Evolutionary conservation across 2,329 filamentous ascomycete species (phyloP).

Genomic region (Pseudocercospora fuligena): DNA sequence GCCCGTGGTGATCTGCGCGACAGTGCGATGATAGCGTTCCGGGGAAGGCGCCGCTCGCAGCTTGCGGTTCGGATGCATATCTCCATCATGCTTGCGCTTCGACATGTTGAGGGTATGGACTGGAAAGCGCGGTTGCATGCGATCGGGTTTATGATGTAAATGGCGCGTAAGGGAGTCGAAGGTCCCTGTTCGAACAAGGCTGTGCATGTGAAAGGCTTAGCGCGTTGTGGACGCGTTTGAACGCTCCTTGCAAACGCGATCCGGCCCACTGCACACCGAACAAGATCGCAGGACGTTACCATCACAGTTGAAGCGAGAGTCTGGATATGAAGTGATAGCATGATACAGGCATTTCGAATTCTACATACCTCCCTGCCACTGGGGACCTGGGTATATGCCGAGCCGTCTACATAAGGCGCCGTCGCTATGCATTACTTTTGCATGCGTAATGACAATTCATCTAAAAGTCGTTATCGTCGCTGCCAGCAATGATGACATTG

Average conservation of each 20-base stretch:
- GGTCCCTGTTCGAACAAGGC: neutral
- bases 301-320: neutral
- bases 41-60: neutral
- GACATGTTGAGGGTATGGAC: neutral
- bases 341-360: constrained; percentile 25
- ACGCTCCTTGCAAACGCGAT: neutral
- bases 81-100: neutral
- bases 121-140: neutral
- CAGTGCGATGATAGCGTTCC: neutral
- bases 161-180: neutral
- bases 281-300: neutral
- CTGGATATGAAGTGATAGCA: neutral
- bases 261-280: neutral
- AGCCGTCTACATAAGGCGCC: constrained; percentile 19
- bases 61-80: neutral
- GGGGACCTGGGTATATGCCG: constrained; percentile 12
- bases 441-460: constrained; percentile 4
- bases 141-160: neutral
- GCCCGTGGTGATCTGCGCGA: neutral
- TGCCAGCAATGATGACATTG: constrained; percentile 90
- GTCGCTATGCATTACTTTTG: constrained; percentile 15
- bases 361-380: constrained; percentile 25
- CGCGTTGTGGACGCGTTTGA: neutral
- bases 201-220: neutral
- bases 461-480: constrained; percentile 83